Base-by-base conservation (phyloP, 2,329 filamentous ascomycete species). In the Macrophomina tecta region DNA sequence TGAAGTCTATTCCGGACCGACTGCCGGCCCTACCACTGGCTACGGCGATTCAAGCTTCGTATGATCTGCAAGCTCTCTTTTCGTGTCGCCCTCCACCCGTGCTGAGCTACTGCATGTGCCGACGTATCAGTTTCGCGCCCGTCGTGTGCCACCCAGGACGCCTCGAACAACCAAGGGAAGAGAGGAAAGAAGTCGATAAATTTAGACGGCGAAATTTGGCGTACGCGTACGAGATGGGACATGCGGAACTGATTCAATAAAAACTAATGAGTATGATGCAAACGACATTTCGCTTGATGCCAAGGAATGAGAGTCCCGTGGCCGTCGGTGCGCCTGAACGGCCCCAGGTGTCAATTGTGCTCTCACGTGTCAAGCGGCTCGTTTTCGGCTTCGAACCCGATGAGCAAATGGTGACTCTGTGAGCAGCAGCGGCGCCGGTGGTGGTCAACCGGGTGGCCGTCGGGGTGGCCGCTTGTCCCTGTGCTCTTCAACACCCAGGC, bases 21-120 rank as follows among this genome's bases (percentile, higher is more conserved):
- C 42, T 49, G 30, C 58, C 58, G 58, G 58, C 58, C 58, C 58
- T 49, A 49, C 58, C 58, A 45, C 58, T 36, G 58, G 46, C 58
- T 48, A 62, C 40, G 46, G 58, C 58, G 58, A 62, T 62, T 62
- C 58, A 62, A 62, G 58, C 58, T 62, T 62, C 58, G 58, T 62
- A 48, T 62, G 58, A 62, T 62, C 58, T 62, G 58, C 58, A 48
- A 6, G 30, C 58, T 62, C 42, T 62, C 45, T 49, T 45, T 62
- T 62, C 58, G 58, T 42, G 58, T 30, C 58, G 42, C 58, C 58
- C 49, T 62, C 58, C 42, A 49, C 58, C 58, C 58, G 58, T 36
- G 32, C 58, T 36, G 58, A 49, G 58, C 58, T 62, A 49, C 58
- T 62, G 58, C 58, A 49, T 62, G 58, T 49, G 58, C 58, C 45